These are phyloP conservation scores for Bipolaris sorokiniana DNA, from an alignment of 2,329 filamentous ascomycete genomes.

Conservation along the genomic window DNA sequence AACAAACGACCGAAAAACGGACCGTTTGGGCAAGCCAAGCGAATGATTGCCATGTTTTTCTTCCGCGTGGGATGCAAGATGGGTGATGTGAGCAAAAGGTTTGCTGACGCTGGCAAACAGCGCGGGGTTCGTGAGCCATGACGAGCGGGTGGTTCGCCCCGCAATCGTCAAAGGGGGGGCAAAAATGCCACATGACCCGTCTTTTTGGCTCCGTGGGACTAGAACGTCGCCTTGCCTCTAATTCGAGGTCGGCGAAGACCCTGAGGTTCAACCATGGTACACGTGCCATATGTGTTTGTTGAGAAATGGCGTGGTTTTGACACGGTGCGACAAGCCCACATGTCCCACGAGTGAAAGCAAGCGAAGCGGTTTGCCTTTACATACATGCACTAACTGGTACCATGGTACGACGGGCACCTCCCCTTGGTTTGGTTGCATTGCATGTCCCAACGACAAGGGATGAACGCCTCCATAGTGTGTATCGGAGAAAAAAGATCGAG, in stretches of 20 bases:
- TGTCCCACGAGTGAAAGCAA: slow-evolving; percentile 5
- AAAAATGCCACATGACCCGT: background rate
- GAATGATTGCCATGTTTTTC: no score
- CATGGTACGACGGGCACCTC: slow-evolving; percentile 6
- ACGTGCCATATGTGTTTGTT: background rate
- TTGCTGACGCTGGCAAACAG: no score
- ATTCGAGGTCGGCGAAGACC: slow-evolving; percentile 7
- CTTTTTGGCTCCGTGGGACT: background rate
- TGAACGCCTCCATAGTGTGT: background rate
- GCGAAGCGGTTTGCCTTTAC: background rate
- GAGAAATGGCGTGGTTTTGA: slow-evolving; percentile 12
- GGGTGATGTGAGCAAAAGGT: no score
- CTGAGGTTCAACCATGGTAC: slow-evolving; percentile 13
- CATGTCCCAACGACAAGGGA: background rate
- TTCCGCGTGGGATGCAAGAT: no score
- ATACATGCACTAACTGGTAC: background rate
- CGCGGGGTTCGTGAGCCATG: no score
- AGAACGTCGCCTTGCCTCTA: background rate
- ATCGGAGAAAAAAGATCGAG: no score
- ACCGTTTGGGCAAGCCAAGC: no score
- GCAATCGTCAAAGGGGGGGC: background rate
- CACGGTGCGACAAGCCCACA: slow-evolving; percentile 14
- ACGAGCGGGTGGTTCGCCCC: background rate
- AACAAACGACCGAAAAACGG: no score
- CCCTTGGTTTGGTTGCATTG: background rate